phyloP scores from a whole-genome alignment of 495 filamentous ascomycete genomes.

The Daldinia childiae region DNA sequence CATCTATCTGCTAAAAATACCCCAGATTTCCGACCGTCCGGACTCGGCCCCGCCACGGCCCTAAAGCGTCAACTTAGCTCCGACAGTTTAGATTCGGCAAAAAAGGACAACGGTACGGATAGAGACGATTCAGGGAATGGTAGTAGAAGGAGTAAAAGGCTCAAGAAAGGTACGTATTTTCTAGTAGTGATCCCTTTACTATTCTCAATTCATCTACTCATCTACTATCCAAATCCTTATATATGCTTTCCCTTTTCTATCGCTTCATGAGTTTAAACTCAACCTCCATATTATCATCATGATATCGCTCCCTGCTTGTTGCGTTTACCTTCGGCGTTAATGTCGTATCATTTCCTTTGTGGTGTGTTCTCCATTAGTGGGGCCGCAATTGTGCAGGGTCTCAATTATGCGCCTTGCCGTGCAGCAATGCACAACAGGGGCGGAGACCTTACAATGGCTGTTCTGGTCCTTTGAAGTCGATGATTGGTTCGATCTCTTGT shows the following conservation, averaged over 20 bases:
- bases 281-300: background rate
- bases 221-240: background rate
- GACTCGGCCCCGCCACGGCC: slow-evolving; percentile 61
- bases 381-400: slow-evolving; percentile 20
- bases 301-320: background rate
- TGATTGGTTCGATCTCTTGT: slow-evolving; percentile 39
- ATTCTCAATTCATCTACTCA: background rate
- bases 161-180: slow-evolving; percentile 82
- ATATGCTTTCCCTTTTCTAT: background rate
- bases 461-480: slow-evolving; percentile 17
- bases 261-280: background rate
- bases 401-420: slow-evolving; percentile 29
- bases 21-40: slow-evolving; percentile 66
- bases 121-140: slow-evolving; percentile 74
- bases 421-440: slow-evolving; percentile 17
- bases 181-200: background rate
- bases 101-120: slow-evolving; percentile 66
- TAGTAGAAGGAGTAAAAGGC: slow-evolving; percentile 88
- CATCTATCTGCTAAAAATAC: slow-evolving; percentile 64
- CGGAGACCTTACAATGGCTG: slow-evolving; percentile 13
- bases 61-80: slow-evolving; percentile 87
- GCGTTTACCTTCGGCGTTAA: background rate
- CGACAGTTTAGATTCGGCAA: slow-evolving; percentile 69
- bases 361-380: slow-evolving; percentile 14
- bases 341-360: slow-evolving; percentile 1